These are phyloP conservation scores for Clarireedia monteithiana DNA, from an alignment of 2,329 filamentous ascomycete species.

Conservation along the genomic window DNA sequence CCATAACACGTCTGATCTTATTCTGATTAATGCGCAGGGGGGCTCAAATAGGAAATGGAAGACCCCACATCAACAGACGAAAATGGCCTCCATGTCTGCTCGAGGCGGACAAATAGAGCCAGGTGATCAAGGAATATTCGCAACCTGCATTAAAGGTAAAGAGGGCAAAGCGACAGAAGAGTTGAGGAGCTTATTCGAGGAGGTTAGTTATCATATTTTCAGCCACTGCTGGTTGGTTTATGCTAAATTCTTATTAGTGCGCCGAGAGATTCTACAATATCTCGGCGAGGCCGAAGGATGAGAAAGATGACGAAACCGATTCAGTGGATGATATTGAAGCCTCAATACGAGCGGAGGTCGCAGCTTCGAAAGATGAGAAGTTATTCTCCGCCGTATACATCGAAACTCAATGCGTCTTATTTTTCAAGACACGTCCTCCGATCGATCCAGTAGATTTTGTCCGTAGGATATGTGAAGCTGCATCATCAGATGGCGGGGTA, in stretches of 20 bases:
- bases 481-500: conserved; percentile 35
- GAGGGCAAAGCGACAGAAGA: conserved; percentile 63
- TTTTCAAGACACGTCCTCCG: conserved; percentile 48
- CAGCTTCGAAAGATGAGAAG: conserved; percentile 34
- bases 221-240: background rate
- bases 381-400: conserved; percentile 46
- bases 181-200: conserved; percentile 56
- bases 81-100: conserved; percentile 32
- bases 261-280: conserved; percentile 52
- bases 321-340: conserved; percentile 61
- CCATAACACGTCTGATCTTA: background rate
- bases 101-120: conserved; percentile 48
- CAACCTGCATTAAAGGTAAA: conserved; percentile 66
- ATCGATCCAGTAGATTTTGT: conserved; percentile 49
- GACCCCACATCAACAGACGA: conserved; percentile 50
- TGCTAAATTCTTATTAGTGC: conserved; percentile 41
- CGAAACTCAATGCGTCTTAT: conserved; percentile 55
- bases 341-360: conserved; percentile 65
- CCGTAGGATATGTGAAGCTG: conserved; percentile 47
- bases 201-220: conserved; percentile 39
- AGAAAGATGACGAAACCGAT: conserved; percentile 34
- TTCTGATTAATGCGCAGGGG: conserved; percentile 21
- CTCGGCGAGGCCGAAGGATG: conserved; percentile 16
- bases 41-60: conserved; percentile 52
- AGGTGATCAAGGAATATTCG: conserved; percentile 70